Evolutionary conservation across 2,329 filamentous ascomycete species (phyloP).

Genomic region (Penicillium sp.): DNA sequence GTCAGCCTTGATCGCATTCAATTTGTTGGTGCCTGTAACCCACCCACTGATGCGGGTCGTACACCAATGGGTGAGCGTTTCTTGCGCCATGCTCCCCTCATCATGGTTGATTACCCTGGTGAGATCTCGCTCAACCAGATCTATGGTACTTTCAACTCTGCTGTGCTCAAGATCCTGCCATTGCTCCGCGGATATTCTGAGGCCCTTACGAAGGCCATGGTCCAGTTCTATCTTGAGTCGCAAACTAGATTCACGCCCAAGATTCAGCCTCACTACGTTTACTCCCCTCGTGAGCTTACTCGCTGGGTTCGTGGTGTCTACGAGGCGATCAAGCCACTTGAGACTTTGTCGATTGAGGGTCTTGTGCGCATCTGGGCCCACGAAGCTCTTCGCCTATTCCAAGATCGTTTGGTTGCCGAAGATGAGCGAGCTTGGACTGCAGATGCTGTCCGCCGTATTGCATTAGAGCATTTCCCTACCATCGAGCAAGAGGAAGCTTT

Average conservation of each 20-base stretch:
- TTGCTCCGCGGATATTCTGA: constrained; percentile 94
- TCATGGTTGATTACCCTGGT: constrained; percentile 99
- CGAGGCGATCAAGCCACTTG: constrained; percentile 90
- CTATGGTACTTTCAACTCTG: constrained; percentile 96
- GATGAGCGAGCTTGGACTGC: constrained; percentile 96
- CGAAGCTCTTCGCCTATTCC: constrained; percentile 92
- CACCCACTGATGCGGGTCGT: constrained; percentile 94
- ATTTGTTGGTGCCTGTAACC: constrained; percentile 98
- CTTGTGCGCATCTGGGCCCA: constrained; percentile 97
- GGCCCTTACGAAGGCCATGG: constrained; percentile 94
- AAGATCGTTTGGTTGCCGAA: constrained; percentile 92
- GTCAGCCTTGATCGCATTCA: constrained; percentile 97
- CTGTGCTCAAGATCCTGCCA: constrained; percentile 94
- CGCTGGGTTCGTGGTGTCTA: constrained; percentile 98
- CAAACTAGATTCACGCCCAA: constrained; percentile 93
- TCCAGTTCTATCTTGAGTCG: constrained; percentile 91
- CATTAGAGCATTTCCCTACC: constrained; percentile 90
- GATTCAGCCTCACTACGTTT: constrained; percentile 98
- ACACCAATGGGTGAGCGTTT: constrained; percentile 92
- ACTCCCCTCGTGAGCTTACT: constrained; percentile 97
- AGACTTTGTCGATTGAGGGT: constrained; percentile 84
- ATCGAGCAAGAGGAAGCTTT: constrained; percentile 89
- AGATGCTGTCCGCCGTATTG: constrained; percentile 81
- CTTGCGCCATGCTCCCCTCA: constrained; percentile 92
- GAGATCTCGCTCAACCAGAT: constrained; percentile 94